These are phyloP conservation scores for Berkeleyomyces basicola DNA, from an alignment of 2,329 filamentous ascomycete species.

Conservation along the genomic window DNA sequence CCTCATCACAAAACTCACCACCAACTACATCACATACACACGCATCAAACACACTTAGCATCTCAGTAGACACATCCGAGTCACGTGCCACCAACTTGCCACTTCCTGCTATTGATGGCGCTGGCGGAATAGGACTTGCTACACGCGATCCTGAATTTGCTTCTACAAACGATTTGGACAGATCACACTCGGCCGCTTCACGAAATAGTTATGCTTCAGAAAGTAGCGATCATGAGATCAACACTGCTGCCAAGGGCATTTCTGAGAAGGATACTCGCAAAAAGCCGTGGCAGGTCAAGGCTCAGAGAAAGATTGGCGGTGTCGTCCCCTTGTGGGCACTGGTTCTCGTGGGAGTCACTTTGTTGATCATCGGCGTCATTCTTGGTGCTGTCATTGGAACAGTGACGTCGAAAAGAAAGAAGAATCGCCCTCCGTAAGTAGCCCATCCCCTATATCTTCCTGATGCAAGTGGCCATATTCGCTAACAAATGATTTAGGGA, in stretches of 20 bases:
- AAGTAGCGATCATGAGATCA: constrained; percentile 36
- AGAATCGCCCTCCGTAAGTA: constrained; percentile 8
- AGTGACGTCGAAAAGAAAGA: constrained; percentile 22
- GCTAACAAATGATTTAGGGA: neutral
- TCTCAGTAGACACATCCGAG: neutral
- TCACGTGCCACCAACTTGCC: neutral
- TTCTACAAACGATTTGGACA: constrained; percentile 34
- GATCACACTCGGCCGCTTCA: constrained; percentile 34
- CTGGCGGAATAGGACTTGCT: constrained; percentile 43
- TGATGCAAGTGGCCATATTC: neutral
- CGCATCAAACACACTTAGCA: neutral
- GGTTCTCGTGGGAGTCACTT: constrained; percentile 29
- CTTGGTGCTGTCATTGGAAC: constrained; percentile 41
- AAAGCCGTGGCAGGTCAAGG: constrained; percentile 33
- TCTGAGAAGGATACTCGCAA: constrained; percentile 30
- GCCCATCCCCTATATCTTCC: neutral
- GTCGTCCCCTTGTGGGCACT: constrained; percentile 47
- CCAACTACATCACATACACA: constrained; percentile 3
- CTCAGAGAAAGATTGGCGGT: constrained; percentile 38
- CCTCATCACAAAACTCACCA: neutral
- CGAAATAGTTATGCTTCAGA: constrained; percentile 35
- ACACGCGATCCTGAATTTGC: constrained; percentile 47
- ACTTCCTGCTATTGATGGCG: constrained; percentile 31
- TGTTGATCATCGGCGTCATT: constrained; percentile 37
- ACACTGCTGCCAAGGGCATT: constrained; percentile 29